phyloP scores from a whole-genome alignment of 2,329 filamentous ascomycete species.

The Tolypocladium guangdongense region DNA sequence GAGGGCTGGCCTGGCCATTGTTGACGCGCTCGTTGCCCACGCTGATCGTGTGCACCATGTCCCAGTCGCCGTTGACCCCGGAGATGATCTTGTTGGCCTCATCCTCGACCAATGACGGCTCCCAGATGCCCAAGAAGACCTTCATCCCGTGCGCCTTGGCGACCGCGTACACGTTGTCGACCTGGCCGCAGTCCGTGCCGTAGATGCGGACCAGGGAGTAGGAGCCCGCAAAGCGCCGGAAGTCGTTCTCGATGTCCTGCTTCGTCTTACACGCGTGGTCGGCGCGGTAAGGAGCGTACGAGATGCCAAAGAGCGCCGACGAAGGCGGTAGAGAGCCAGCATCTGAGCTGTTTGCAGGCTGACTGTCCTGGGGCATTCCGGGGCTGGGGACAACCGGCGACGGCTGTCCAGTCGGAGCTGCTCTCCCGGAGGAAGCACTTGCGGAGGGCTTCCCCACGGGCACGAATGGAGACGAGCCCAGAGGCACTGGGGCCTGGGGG shows the following conservation, averaged over 20 bases:
- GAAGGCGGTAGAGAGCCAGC: not conserved
- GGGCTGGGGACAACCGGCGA: not conserved
- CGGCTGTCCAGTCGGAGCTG: not conserved
- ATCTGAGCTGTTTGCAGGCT: not conserved
- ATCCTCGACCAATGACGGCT: constrained; percentile 42
- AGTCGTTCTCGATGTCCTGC: constrained; percentile 52
- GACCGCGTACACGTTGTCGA: constrained; percentile 49
- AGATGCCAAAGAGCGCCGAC: constrained; percentile 26
- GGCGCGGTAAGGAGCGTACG: constrained; percentile 37
- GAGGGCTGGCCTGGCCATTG: constrained; percentile 40
- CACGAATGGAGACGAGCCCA: not conserved
- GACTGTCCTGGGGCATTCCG: not conserved
- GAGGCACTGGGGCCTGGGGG: not conserved
- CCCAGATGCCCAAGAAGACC: constrained; percentile 65
- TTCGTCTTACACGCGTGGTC: constrained; percentile 56
- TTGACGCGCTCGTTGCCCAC: constrained; percentile 78
- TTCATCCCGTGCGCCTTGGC: constrained; percentile 55
- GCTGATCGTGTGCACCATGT: constrained; percentile 55
- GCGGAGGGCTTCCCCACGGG: not conserved
- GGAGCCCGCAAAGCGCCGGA: constrained; percentile 37
- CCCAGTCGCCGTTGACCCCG: constrained; percentile 55
- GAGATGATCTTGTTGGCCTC: constrained; percentile 52
- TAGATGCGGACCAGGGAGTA: constrained; percentile 66
- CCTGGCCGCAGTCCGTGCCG: constrained; percentile 68
- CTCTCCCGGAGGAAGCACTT: not conserved